Conservation (phyloP, 2,329 filamentous ascomycete genomes). For the Sporothrix inflata region DNA sequence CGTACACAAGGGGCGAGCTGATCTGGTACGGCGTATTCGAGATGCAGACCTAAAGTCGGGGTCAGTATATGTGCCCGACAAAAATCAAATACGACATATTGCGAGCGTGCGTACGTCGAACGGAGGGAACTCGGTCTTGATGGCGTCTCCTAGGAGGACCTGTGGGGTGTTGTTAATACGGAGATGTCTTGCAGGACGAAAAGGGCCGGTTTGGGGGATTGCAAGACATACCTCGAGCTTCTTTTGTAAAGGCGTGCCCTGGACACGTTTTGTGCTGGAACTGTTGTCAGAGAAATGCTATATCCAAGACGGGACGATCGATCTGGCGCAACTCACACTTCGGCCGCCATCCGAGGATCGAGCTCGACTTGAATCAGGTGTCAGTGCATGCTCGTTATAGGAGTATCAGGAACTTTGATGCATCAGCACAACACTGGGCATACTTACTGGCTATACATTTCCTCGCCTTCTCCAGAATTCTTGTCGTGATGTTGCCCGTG, state of each 20-base stretch:
- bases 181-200: not conserved
- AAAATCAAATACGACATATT: slow-evolving; percentile 40
- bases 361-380: slow-evolving; percentile 67
- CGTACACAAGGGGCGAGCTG: slow-evolving; percentile 76
- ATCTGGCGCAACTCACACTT: slow-evolving; percentile 72
- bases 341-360: slow-evolving; percentile 94
- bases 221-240: slow-evolving; percentile 69
- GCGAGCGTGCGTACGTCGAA: slow-evolving; percentile 52
- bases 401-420: not conserved
- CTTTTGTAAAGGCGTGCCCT: slow-evolving; percentile 82
- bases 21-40: slow-evolving; percentile 80
- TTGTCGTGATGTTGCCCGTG: slow-evolving; percentile 81
- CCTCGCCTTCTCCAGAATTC: slow-evolving; percentile 85
- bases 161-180: slow-evolving; percentile 11
- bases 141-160: slow-evolving; percentile 79
- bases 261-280: slow-evolving; percentile 74
- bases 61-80: not conserved
- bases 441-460: slow-evolving; percentile 64
- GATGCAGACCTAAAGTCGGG: slow-evolving; percentile 76
- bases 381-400: not conserved
- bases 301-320: not conserved
- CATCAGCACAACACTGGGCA: not conserved
- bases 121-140: slow-evolving; percentile 74
- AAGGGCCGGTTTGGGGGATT: not conserved
- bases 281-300: not conserved